Conservation (phyloP, 257 asterid species). For the Echium plantagineum region DNA sequence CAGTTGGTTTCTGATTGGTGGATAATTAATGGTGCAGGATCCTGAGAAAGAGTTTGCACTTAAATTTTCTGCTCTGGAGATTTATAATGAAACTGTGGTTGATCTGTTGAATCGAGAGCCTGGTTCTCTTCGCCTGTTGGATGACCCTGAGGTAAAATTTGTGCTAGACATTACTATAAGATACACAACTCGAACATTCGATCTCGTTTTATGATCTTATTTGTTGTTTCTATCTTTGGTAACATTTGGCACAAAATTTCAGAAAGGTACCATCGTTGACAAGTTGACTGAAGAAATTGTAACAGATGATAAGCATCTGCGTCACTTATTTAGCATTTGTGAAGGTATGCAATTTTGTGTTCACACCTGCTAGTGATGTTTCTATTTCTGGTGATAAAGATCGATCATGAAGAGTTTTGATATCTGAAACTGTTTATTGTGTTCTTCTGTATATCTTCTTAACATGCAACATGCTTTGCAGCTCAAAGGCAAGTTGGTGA, state of each 20-base stretch:
- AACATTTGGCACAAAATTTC: constrained; percentile 15
- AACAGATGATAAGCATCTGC: constrained; percentile 61
- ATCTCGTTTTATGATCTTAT: constrained; percentile 2
- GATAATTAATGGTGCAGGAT: constrained; percentile 34
- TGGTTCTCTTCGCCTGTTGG: constrained; percentile 74
- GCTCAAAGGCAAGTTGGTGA: constrained; percentile 97
- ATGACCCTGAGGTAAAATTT: constrained; percentile 76
- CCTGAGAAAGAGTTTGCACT: constrained; percentile 66
- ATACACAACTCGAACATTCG: neutral
- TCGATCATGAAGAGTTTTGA: neutral
- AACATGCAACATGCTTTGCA: constrained; percentile 29
- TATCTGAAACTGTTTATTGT: neutral
- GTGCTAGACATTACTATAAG: neutral
- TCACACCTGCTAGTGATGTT: neutral
- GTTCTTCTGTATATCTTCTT: constrained; percentile 7
- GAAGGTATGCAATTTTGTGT: constrained; percentile 41
- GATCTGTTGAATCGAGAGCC: constrained; percentile 86
- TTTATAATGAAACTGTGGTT: constrained; percentile 85
- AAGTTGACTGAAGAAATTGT: constrained; percentile 70
- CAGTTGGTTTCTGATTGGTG: constrained; percentile 6
- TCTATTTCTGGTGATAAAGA: no score
- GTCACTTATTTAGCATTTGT: constrained; percentile 57
- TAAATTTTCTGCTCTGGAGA: constrained; percentile 88
- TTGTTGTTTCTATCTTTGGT: neutral
- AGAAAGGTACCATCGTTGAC: constrained; percentile 91